phyloP scores from a whole-genome alignment of 768 basidiomycete species.

The Russula ochroleuca region DNA sequence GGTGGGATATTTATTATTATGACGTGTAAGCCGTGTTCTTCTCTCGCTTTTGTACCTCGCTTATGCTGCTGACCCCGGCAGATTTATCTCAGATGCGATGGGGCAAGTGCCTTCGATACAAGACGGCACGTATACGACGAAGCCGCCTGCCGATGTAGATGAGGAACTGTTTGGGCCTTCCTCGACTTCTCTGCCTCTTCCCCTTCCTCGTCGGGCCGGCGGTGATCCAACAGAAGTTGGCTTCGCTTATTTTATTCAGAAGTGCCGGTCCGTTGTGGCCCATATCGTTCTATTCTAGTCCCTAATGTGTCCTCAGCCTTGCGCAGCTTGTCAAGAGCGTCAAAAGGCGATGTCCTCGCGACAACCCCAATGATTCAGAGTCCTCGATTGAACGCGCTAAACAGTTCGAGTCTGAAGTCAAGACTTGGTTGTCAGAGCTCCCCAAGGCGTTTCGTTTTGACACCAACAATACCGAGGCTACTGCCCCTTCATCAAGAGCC shows the following conservation, averaged over 20 bases:
- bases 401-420: slow-evolving; percentile 53
- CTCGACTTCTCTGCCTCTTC: slow-evolving; percentile 44
- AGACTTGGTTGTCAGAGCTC: slow-evolving; percentile 49
- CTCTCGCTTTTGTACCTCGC: background rate
- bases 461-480: slow-evolving; percentile 33
- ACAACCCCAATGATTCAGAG: slow-evolving; percentile 35
- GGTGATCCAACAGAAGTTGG: slow-evolving; percentile 34
- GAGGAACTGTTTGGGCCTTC: slow-evolving; percentile 49
- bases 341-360: slow-evolving; percentile 47
- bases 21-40: slow-evolving; percentile 54
- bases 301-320: slow-evolving; percentile 39
- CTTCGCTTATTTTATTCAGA: slow-evolving; percentile 50
- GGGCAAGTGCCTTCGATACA: slow-evolving; percentile 59
- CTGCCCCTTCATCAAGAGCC: slow-evolving; percentile 26
- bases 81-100: slow-evolving; percentile 66
- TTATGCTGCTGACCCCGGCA: slow-evolving; percentile 31
- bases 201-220: slow-evolving; percentile 30
- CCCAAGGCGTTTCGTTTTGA: slow-evolving; percentile 48
- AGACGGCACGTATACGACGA: slow-evolving; percentile 51
- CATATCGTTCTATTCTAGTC: background rate
- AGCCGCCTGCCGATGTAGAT: slow-evolving; percentile 53
- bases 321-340: slow-evolving; percentile 60
- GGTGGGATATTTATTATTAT: slow-evolving; percentile 79
- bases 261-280: slow-evolving; percentile 51
- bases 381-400: slow-evolving; percentile 60